Percentiles rank a stretch among this genome's conserved stretches.
Evolutionary conservation across 257 asterid species (phyloP).

Genomic region (Salvia miltiorrhiza): DNA sequence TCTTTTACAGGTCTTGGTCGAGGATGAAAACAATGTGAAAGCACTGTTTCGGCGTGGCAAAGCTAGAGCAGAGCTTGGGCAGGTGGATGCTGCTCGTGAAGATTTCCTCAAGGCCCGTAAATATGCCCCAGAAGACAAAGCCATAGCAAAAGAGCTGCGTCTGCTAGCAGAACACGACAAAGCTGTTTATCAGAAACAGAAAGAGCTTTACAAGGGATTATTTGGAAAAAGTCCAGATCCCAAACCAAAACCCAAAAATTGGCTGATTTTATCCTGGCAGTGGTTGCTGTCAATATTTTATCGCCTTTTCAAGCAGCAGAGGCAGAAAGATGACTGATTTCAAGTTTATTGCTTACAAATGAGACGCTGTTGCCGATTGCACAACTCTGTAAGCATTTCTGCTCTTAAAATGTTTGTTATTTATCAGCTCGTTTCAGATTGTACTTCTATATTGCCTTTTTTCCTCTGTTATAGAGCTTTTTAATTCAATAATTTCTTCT

Average conservation of each 20-base stretch:
- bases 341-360: not conserved
- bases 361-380: not conserved
- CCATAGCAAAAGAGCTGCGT: conserved; percentile 64
- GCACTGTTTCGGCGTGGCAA: conserved; percentile 90
- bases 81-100: conserved; percentile 89
- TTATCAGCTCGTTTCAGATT: not conserved
- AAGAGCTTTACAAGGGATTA: conserved; percentile 89
- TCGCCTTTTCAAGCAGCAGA: conserved; percentile 49
- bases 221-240: conserved; percentile 70
- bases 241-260: conserved; percentile 44
- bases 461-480: not conserved
- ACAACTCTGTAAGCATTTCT: not conserved
- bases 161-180: conserved; percentile 75
- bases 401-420: not conserved
- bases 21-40: conserved; percentile 85
- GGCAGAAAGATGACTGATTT: conserved; percentile 56
- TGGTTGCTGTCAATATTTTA: conserved; percentile 65
- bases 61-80: conserved; percentile 95
- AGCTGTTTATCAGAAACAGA: conserved; percentile 84
- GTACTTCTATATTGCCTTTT: not conserved
- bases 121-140: conserved; percentile 79
- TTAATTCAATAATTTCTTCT: not conserved
- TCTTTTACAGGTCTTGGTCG: conserved; percentile 58
- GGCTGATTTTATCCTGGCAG: conserved; percentile 59
- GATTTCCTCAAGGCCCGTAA: conserved; percentile 84